Base-by-base conservation (phyloP, 768 basidiomycete genomes). In the Mycena galericulata region DNA sequence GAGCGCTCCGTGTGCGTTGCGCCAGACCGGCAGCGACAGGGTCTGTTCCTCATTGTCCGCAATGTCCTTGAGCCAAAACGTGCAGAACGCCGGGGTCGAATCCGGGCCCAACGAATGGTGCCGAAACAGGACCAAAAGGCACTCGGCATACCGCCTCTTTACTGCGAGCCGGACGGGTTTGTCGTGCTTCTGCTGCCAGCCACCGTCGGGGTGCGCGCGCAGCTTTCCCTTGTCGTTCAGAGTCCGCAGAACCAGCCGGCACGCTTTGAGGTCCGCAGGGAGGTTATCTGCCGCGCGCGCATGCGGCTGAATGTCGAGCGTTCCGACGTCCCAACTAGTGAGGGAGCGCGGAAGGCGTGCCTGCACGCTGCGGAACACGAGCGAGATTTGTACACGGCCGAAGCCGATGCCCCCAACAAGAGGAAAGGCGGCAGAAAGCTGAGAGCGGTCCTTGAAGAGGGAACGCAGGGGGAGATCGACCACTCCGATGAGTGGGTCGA, bases 401-500 rank as follows among this genome's bases (percentile, higher is more conserved):
- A 85, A 86, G 27, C 92, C 92, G 36, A 92, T 84, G 10, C 93
- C 93, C 30, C 92, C 90, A 30, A 88, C 86, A 17, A 95, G 80
- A 12, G 91, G 87, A 74, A 89, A 89, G 1, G 87, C 81, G 49
- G 88, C 84, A 1, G 87, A 86, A 41, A 91, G 83, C 61, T 88
- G 82, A 0, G 89, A 91, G 6, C 81, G 78, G 47, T 86, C 76
- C 10, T 78, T 76, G 74, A 92, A 83, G 15, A 90, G 72, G 4
- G 86, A 80, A 29, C 67, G 68, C 15, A 85, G 76, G 0, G 84
- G 82, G 7, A 94, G 82, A 59, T 88, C 84, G 71, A 93, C 86
- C 38, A 93, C 86, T 30, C 93, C 93, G 30, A 94, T 83, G 56
- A 94, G 85, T 1, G 91, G 89, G 73, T 93, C 87, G 49, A 80